Evolutionary conservation across 2,329 filamentous ascomycete species (phyloP).

Genomic region (Pseudogymnoascus sp.): DNA sequence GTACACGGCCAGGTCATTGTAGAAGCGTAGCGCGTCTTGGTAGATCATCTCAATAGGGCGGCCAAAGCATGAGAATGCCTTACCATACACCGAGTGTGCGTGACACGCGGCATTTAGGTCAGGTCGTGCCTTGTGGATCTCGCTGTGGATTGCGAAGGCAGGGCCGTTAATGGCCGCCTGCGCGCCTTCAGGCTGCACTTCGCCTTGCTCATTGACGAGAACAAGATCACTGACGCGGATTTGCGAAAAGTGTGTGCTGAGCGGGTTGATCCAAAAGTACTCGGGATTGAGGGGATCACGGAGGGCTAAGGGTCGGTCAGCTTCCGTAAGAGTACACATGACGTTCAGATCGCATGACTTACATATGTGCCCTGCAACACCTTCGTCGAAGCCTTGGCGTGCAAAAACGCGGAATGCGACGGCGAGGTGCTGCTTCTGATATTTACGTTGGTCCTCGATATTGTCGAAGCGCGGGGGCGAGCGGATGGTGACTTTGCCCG

Average conservation of each 20-base stretch:
- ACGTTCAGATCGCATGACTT: constrained; percentile 15
- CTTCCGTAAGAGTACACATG: not conserved
- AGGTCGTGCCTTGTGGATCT: constrained; percentile 48
- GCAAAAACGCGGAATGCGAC: constrained; percentile 38
- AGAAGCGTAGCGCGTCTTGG: constrained; percentile 41
- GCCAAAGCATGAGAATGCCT: constrained; percentile 45
- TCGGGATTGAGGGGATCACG: constrained; percentile 33
- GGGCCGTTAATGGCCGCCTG: constrained; percentile 37
- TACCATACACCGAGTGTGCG: constrained; percentile 47
- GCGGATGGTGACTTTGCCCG: constrained; percentile 12
- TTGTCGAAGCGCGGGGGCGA: constrained; percentile 20
- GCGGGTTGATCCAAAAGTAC: constrained; percentile 50
- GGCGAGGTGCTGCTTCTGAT: constrained; percentile 33
- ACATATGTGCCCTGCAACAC: constrained; percentile 35
- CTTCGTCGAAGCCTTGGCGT: constrained; percentile 34
- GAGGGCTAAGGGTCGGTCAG: constrained; percentile 14
- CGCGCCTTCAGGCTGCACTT: constrained; percentile 38
- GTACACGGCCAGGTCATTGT: constrained; percentile 33
- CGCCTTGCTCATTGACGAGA: constrained; percentile 51
- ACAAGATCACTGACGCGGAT: constrained; percentile 58
- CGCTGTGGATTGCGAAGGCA: constrained; percentile 39
- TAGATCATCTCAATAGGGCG: constrained; percentile 48
- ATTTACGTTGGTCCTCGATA: constrained; percentile 22
- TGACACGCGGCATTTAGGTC: constrained; percentile 51
- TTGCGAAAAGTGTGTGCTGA: constrained; percentile 53